Percentiles rank a stretch among this genome's conserved stretches.
phyloP scores from a whole-genome alignment of 495 filamentous ascomycete genomes.

The Penicillium mononematosum region DNA sequence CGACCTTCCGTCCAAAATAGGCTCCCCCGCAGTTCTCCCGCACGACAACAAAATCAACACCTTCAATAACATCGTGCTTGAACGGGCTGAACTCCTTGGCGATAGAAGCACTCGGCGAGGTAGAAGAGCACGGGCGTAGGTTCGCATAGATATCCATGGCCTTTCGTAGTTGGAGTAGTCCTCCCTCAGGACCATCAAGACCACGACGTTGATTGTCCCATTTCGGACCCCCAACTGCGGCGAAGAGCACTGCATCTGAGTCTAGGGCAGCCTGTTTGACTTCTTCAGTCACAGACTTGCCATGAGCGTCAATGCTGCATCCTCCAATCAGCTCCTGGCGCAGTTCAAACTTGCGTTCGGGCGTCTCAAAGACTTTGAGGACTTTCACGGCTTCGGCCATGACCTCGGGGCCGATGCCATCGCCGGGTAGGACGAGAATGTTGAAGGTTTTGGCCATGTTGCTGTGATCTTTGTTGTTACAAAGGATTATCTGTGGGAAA shows the following conservation, averaged over 20 bases:
- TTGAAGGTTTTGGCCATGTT: slow-evolving; percentile 36
- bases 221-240: slow-evolving; percentile 51
- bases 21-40: slow-evolving; percentile 54
- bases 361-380: slow-evolving; percentile 45
- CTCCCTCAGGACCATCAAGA: slow-evolving; percentile 47
- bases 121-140: slow-evolving; percentile 47
- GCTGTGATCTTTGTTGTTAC: background rate
- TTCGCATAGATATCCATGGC: slow-evolving; percentile 54
- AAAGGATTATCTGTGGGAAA: background rate
- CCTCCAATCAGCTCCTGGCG: slow-evolving; percentile 50
- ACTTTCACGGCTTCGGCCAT: slow-evolving; percentile 54
- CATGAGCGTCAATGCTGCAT: slow-evolving; percentile 46
- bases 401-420: slow-evolving; percentile 56
- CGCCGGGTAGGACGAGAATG: slow-evolving; percentile 54
- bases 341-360: slow-evolving; percentile 38
- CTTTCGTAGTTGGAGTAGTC: slow-evolving; percentile 45
- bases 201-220: slow-evolving; percentile 46
- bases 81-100: slow-evolving; percentile 45
- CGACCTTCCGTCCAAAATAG: slow-evolving; percentile 52
- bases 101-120: slow-evolving; percentile 38
- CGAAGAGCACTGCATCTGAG: slow-evolving; percentile 51
- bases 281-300: slow-evolving; percentile 43
- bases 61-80: slow-evolving; percentile 44
- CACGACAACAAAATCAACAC: slow-evolving; percentile 51
- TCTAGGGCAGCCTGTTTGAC: slow-evolving; percentile 43